phyloP scores from a whole-genome alignment of 1,139 yeast genomes.

The Taphrina betulina region DNA sequence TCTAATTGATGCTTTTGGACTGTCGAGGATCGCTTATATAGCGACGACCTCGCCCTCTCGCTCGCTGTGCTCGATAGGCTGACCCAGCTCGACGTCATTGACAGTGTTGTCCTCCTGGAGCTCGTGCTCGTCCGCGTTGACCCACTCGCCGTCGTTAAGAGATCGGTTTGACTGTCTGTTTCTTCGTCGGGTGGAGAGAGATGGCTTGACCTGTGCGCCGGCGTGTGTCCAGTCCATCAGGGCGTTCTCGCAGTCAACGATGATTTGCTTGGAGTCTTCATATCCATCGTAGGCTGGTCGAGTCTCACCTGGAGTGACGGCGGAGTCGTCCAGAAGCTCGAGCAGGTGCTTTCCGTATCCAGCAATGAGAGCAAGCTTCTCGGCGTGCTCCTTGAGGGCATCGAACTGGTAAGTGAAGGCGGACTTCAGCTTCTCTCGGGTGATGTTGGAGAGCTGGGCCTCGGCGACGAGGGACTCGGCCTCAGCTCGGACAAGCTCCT shows the following conservation, averaged over 20 bases:
- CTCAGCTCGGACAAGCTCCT: constrained; percentile 97
- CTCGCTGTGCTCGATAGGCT: constrained; percentile 29
- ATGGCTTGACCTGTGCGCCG: constrained; percentile 91
- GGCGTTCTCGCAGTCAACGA: constrained; percentile 94
- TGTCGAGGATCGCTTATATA: constrained; percentile 5
- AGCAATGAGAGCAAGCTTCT: constrained; percentile 93
- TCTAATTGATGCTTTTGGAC: background rate
- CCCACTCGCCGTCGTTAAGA: constrained; percentile 32
- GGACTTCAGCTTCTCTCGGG: constrained; percentile 95
- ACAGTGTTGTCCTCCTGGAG: constrained; percentile 19
- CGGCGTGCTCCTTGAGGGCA: constrained; percentile 93
- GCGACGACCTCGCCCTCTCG: constrained; percentile 33
- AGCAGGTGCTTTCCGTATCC: constrained; percentile 97
- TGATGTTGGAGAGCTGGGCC: constrained; percentile 96
- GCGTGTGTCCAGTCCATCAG: constrained; percentile 96
- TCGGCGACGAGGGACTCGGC: constrained; percentile 98
- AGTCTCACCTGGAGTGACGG: constrained; percentile 98
- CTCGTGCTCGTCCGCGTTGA: constrained; percentile 32
- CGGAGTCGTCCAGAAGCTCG: constrained; percentile 92
- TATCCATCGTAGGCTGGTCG: constrained; percentile 98
- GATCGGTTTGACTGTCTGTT: constrained; percentile 33
- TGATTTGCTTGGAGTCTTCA: constrained; percentile 96
- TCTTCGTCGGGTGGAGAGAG: constrained; percentile 48
- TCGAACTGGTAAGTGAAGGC: constrained; percentile 97
- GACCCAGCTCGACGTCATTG: constrained; percentile 32